phyloP scores from a whole-genome alignment of 306 rosid genomes.

The Ormosia semicastrata region DNA sequence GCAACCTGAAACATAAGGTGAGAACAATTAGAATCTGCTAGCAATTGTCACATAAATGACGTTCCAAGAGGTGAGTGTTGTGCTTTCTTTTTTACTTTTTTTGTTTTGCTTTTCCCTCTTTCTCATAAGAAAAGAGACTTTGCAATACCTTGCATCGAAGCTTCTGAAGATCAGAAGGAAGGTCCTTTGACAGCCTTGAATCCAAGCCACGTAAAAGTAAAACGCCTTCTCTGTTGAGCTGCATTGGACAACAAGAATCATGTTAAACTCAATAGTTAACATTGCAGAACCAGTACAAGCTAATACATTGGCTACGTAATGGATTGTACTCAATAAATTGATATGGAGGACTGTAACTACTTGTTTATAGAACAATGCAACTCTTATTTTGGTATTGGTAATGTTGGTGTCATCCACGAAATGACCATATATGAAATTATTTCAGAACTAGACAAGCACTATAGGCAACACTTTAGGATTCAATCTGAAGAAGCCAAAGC shows the following conservation, averaged over 20 bases:
- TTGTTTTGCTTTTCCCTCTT: not conserved
- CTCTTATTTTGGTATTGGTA: not conserved
- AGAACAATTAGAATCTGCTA: slow-evolving; percentile 26
- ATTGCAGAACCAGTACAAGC: not conserved
- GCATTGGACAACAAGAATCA: slow-evolving; percentile 34
- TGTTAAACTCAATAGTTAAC: slow-evolving; percentile 17
- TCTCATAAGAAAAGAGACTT: not conserved
- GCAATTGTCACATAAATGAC: not conserved
- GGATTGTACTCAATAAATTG: not conserved
- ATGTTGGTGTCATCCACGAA: not conserved
- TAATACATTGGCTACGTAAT: not conserved
- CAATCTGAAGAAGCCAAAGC: not conserved
- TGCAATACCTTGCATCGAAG: slow-evolving; percentile 89
- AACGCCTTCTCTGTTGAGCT: slow-evolving; percentile 93
- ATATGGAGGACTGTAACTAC: not conserved
- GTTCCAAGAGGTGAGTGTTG: not conserved
- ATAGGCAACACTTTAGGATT: not conserved
- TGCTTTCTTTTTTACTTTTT: not conserved
- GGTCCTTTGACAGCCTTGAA: slow-evolving; percentile 89
- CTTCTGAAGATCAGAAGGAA: slow-evolving; percentile 94
- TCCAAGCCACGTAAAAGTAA: slow-evolving; percentile 87
- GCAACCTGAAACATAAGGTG: slow-evolving; percentile 66
- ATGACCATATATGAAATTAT: not conserved
- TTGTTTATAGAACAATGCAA: not conserved
- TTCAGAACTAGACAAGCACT: not conserved